Base-by-base conservation (phyloP, 164 flowering plant genomes). In the Magnolia changhungtana region DNA sequence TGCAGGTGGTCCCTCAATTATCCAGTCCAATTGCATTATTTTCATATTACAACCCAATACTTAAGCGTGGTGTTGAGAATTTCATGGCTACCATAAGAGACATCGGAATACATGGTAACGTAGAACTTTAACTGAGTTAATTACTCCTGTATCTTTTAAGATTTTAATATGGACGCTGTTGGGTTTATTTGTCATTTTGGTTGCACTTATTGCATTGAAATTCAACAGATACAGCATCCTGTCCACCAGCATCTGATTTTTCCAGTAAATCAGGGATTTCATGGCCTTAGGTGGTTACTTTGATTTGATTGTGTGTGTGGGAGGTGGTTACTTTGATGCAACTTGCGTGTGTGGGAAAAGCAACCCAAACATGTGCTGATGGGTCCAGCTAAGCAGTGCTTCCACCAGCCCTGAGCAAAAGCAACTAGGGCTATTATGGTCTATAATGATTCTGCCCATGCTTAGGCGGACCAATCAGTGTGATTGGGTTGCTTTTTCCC, bases 11-110 rank as follows among this genome's bases (percentile, higher is more conserved):
- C 69, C 99, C 99, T 65, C 83, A 91, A 73, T 51, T 95, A 76
- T 93, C 98, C 50, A 88, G 91, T 76, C 99, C 99, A 27, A 73
- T 95, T 82, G 92, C 97, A 29, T 78, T 95, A 52, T 93, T 93
- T 79, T 65, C 98, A 20, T 95, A 95, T 77, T 93, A 93, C 86
- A 92, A 95, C 75, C 95, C 98, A 64, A 95, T 95, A 77, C 91
- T 92, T 19, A 89, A 88, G 88, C 91, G 93, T 75, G 97, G 99
- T 11, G 72, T 84, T 77, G 92, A 74, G 79, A 89, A 86, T 59
- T 95, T 93, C 81, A 92, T 93, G 95, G 76, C 85, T 75, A 88
- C 82, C 61, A 77, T 92, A 77, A 86, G 81, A 78, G 91, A 89
- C 74, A 84, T 72, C 55, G 96, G 97, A 3, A 82, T 93, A 63